A percentile compares a stretch with the other conserved stretches of the same genome.
These are phyloP conservation scores for Botrytis sinoallii DNA, from an alignment of 2,329 filamentous ascomycete species.

Conservation along the genomic window DNA sequence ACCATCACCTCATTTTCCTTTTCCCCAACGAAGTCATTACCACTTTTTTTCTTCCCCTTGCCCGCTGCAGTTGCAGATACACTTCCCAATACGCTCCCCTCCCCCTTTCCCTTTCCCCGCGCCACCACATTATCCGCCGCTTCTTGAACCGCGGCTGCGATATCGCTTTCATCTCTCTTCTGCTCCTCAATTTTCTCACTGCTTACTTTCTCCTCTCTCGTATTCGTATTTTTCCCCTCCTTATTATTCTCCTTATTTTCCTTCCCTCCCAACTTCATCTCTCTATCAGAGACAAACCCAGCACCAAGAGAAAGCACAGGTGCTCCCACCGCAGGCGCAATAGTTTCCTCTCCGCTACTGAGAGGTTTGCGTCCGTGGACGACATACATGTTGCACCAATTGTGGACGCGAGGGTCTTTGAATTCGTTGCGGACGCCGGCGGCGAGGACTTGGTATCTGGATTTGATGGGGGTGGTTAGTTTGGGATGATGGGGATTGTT, in stretches of 20 bases:
- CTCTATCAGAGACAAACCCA: not conserved
- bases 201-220: no score
- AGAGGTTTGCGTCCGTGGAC: not conserved
- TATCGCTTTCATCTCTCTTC: not conserved
- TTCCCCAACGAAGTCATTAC: not conserved
- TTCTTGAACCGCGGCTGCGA: not conserved
- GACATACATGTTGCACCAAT: slow-evolving; percentile 10
- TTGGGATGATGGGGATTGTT: not conserved
- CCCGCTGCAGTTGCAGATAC: no score
- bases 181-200: not conserved
- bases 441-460: slow-evolving; percentile 15
- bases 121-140: not conserved
- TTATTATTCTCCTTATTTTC: not conserved
- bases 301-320: not conserved
- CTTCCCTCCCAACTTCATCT: not conserved
- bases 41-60: not conserved
- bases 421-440: slow-evolving; percentile 14
- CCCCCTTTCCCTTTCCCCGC: not conserved
- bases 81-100: not conserved
- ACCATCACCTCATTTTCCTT: not conserved
- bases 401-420: not conserved
- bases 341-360: not conserved
- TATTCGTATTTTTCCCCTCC: not conserved
- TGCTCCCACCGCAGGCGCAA: not conserved
- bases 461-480: not conserved